A percentile compares a stretch with the other conserved stretches of the same genome.
phyloP scores from a whole-genome alignment of 73 alveolate species.

The Tetrahymena elliotti region DNA sequence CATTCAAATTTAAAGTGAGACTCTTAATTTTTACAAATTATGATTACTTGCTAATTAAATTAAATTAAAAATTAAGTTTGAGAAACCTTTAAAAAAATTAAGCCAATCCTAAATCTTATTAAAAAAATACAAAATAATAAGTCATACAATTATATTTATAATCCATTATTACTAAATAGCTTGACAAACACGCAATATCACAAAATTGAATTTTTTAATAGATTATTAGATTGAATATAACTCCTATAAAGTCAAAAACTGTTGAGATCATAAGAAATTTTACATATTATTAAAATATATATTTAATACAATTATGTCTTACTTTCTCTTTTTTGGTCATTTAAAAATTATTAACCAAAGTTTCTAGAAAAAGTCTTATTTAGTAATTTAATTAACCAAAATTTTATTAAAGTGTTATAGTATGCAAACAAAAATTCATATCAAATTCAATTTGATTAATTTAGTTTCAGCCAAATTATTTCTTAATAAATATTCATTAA shows the following conservation, averaged over 20 bases:
- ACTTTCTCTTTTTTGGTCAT: background rate
- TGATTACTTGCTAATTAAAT: background rate
- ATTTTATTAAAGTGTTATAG: no score
- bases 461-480: background rate
- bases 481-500: background rate
- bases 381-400: background rate
- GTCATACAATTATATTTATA: background rate
- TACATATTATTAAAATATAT: no score
- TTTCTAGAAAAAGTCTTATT: background rate
- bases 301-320: no score
- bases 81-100: background rate
- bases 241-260: background rate
- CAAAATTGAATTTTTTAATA: background rate
- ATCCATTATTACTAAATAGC: background rate
- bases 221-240: no score
- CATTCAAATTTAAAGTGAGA: no score
- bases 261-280: background rate
- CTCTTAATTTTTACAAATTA: background rate
- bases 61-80: no score
- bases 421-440: background rate
- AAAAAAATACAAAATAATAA: background rate
- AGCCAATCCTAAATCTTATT: background rate
- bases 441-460: background rate
- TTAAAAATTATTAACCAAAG: background rate
- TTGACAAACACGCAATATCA: background rate